A percentile compares a stretch with the other conserved stretches of the same genome.
phyloP scores from a whole-genome alignment of 805 yeast species.

The Zygoascus flipseniorum region DNA sequence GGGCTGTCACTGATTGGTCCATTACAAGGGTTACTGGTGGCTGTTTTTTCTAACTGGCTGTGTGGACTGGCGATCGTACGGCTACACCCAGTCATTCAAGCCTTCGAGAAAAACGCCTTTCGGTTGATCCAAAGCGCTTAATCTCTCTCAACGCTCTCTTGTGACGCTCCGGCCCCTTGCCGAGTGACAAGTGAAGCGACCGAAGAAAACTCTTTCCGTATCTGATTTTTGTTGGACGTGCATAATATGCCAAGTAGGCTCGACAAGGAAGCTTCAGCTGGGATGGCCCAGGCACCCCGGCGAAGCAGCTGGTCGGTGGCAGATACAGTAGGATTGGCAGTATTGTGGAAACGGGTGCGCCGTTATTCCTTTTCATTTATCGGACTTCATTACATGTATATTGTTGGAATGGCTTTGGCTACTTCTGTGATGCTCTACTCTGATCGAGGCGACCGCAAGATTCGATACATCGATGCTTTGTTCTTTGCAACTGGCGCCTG shows the following conservation, averaged over 20 bases:
- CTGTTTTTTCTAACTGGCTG: no score
- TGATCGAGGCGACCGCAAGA: conserved; percentile 57
- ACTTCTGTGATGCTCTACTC: conserved; percentile 77
- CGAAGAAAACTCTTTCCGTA: no score
- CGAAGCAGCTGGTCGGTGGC: neutral
- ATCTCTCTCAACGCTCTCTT: no score
- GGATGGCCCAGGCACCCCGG: neutral
- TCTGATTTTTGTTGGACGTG: no score
- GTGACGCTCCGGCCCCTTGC: no score
- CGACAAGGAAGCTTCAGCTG: neutral
- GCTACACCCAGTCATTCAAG: no score
- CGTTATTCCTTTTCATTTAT: conserved; percentile 10
- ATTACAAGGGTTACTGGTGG: no score
- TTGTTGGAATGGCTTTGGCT: conserved; percentile 48
- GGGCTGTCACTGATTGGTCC: no score
- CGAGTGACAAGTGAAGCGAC: no score
- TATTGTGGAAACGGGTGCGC: neutral
- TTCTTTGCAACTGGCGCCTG: conserved; percentile 69
- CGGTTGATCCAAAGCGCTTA: no score
- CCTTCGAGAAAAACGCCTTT: no score
- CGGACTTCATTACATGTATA: conserved; percentile 39
- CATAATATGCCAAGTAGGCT: neutral
- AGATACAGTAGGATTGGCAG: neutral
- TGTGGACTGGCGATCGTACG: no score
- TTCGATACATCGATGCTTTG: conserved; percentile 65